Base-by-base conservation (phyloP, 345 rosid genomes). In the Citrus mangshanensis region DNA sequence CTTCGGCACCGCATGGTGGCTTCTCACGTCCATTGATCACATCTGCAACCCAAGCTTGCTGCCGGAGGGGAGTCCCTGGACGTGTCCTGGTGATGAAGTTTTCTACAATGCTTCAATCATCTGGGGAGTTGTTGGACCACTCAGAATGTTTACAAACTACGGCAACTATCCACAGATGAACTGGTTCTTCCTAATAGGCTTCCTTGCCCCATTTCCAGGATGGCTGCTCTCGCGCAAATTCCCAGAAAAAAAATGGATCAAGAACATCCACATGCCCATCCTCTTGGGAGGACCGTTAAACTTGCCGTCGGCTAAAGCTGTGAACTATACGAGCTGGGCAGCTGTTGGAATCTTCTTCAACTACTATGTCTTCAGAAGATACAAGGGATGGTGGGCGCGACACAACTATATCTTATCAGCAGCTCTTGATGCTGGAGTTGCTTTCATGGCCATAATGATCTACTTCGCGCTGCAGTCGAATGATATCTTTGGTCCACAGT, bases 131-230 rank as follows among this genome's bases (percentile, higher is more conserved):
- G 85, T 95, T 24, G 95, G 97, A 21, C 97, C 97, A 0, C 82
- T 80, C 67, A 84, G 93, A 70, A 91, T 95, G 95, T 93, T 95
- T 78, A 84, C 93, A 30, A 86, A 76, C 8, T 19, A 67, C 0
- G 97, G 98, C 14, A 77, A 90, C 80, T 93, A 93, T 74, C 87
- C 88, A 0, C 79, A 82, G 68, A 49, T 89, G 87, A 92, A 91
- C 81, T 95, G 93, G 94, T 91, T 92, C 90, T 95, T 95, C 89
- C 85, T 95, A 25, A 73, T 91, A n/a, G 98, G 97, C 27, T n/a
- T 83, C 22, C 81, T 93, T 5, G 94, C 97, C 13, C 98, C 98
- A 0, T 54, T 93, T 77, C 95, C 94, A 2, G 76, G 84, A 16
- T 93, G 98, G 95, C 73, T 68, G 58, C 84, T 93, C 19, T 75